These are phyloP conservation scores for Hysterangium stoloniferum DNA, from an alignment of 768 basidiomycete species.

Conservation along the genomic window DNA sequence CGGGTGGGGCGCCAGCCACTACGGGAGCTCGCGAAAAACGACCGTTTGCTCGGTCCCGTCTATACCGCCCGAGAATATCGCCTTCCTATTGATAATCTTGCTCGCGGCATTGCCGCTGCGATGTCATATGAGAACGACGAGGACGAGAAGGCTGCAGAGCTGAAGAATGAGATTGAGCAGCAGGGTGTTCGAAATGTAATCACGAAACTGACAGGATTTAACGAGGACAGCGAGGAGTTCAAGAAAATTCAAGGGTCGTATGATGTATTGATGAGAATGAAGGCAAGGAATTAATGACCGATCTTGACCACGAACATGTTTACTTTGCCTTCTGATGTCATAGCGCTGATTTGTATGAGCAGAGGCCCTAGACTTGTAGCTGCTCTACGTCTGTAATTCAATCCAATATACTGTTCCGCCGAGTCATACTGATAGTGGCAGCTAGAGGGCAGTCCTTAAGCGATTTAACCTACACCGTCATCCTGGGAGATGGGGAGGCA, in stretches of 20 bases:
- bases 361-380: too few relatives aligned
- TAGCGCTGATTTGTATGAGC: too few relatives aligned
- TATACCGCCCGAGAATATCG: constrained; percentile 27
- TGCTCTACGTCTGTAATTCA: too few relatives aligned
- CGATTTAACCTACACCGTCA: too few relatives aligned
- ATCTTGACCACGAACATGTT: too few relatives aligned
- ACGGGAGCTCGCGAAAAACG: constrained; percentile 28
- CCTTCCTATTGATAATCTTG: constrained; percentile 24
- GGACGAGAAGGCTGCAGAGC: constrained; percentile 28
- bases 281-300: too few relatives aligned
- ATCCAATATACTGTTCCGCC: too few relatives aligned
- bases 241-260: constrained; percentile 18
- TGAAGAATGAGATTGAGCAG: constrained; percentile 21
- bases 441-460: too few relatives aligned
- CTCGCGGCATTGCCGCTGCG: constrained; percentile 30
- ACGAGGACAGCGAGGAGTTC: constrained; percentile 17
- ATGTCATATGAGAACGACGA: constrained; percentile 26
- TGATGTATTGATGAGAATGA: constrained; percentile 16
- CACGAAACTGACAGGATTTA: constrained; percentile 24
- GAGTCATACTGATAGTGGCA: too few relatives aligned
- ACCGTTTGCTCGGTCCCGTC: constrained; percentile 31
- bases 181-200: constrained; percentile 24
- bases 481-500: too few relatives aligned
- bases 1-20: constrained; percentile 34
- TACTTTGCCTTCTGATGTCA: too few relatives aligned